Evolutionary conservation across 2,329 filamentous ascomycete genomes (phyloP), one percentile per base, ranked within the genome.

Genomic region (Diaporthe australafricana): DNA sequence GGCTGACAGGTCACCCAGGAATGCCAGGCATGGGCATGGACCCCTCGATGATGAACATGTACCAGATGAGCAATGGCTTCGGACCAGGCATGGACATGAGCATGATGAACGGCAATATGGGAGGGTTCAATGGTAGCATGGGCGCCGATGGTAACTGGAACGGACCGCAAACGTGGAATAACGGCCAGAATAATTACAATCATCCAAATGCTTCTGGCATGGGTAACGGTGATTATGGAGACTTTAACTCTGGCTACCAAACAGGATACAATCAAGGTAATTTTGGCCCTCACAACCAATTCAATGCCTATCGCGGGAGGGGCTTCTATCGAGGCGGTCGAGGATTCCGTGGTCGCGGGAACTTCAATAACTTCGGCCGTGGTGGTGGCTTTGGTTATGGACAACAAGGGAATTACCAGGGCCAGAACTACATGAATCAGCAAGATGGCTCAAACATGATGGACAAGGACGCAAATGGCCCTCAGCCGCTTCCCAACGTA

Each of bases 11-110:
- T 22, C 0, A 75, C 30, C 1, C 76, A 93, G 93, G 90, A 79
- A 95, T 96, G 92, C 86, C 92, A 76, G 90, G 90, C 79, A 94
- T 96, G 92, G 89, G 89, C 82, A 96, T 97, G 94, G 93, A 95
- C 87, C 90, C 91, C 73, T 91, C 92, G 87, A 84, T 86, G 82
- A 92, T 92, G 89, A 91, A 89, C 83, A 91, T 92, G 88, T 90
- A 91, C 87, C 72, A 73, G 72, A 94, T 95, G 92, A 94, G 90
- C 86, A 90, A 91, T 86, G 90, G 90, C 81, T 94, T 92, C 82
- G 89, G 89, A 84, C 89, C 91, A 87, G 91, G 91, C 87, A 93
- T 93, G 90, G 93, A 93, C 85, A 89, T 90, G 87, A 88, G 87
- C 82, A 83, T 83, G 83, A 93, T 94, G 91, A 92, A 89, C 87